Evolutionary conservation across 2,329 filamentous ascomycete genomes (phyloP).

Genomic region (Nothomitra cinnamomea): DNA sequence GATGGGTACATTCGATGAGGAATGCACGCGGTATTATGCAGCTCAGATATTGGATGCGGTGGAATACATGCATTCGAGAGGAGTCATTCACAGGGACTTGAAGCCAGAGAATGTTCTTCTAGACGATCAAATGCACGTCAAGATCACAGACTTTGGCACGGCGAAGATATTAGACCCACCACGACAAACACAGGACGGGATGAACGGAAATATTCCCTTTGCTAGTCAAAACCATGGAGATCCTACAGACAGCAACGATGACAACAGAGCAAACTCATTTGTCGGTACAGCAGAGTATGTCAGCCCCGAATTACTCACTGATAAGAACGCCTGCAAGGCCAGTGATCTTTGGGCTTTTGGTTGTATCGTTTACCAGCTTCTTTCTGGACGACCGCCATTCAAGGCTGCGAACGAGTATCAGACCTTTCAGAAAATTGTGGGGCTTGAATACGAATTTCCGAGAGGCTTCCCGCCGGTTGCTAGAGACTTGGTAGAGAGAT

Average conservation of each 20-base stretch:
- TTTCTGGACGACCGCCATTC: constrained; percentile 92
- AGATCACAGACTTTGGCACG: constrained; percentile 97
- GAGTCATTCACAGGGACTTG: constrained; percentile 89
- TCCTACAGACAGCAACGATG: constrained; percentile 39
- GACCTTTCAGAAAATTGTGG: constrained; percentile 96
- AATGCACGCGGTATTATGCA: constrained; percentile 86
- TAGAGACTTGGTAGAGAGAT: constrained; percentile 74
- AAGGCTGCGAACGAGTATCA: constrained; percentile 91
- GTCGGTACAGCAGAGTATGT: constrained; percentile 97
- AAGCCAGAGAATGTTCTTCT: constrained; percentile 95
- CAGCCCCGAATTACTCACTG: constrained; percentile 87
- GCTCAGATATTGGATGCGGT: constrained; percentile 94
- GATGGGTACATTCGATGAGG: constrained; percentile 83
- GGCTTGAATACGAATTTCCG: constrained; percentile 85
- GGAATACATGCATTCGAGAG: constrained; percentile 92
- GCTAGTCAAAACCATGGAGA: constrained; percentile 21
- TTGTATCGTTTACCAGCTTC: constrained; percentile 90
- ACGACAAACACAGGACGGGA: constrained; percentile 16
- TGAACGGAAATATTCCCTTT: constrained; percentile 15
- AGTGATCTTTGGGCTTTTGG: constrained; percentile 98
- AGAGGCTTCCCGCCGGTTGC: constrained; percentile 72
- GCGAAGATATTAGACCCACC: constrained; percentile 66
- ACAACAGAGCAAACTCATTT: constrained; percentile 75
- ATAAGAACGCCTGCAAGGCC: constrained; percentile 93
- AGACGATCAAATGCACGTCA: constrained; percentile 92